These are phyloP conservation scores for Nitzschia sp. DNA, from an alignment of 108 stramenopile genomes.

Conservation along the genomic window DNA sequence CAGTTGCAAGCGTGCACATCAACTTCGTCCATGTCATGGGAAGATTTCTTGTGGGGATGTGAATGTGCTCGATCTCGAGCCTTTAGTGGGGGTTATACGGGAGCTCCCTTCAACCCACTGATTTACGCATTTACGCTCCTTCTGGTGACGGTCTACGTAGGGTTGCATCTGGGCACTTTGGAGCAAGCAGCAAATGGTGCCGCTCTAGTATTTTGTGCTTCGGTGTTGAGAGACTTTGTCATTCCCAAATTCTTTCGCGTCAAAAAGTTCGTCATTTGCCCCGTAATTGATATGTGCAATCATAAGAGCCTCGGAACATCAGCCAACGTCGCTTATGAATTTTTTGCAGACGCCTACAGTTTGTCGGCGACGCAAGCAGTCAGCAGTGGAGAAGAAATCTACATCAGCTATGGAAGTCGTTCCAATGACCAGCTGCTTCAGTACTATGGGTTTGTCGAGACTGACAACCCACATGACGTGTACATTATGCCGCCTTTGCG, in stretches of 20 bases:
- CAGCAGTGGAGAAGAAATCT: slow-evolving; percentile 51
- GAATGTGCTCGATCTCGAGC: slow-evolving; percentile 84
- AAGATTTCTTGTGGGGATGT: slow-evolving; percentile 84
- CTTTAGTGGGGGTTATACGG: slow-evolving; percentile 80
- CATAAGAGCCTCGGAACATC: slow-evolving; percentile 60
- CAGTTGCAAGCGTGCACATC: slow-evolving; percentile 8
- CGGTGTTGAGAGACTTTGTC: slow-evolving; percentile 82
- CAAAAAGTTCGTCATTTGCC: slow-evolving; percentile 86
- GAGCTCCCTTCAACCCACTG: slow-evolving; percentile 74
- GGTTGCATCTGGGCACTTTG: slow-evolving; percentile 66
- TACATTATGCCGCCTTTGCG: slow-evolving; percentile 89
- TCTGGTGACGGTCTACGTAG: slow-evolving; percentile 71
- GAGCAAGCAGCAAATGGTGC: slow-evolving; percentile 91
- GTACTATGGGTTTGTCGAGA: slow-evolving; percentile 94
- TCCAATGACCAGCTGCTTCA: slow-evolving; percentile 92
- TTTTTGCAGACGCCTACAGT: slow-evolving; percentile 84
- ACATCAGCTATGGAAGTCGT: slow-evolving; percentile 84
- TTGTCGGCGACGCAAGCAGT: slow-evolving; percentile 44
- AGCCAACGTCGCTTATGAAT: slow-evolving; percentile 87
- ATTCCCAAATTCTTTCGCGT: slow-evolving; percentile 73
- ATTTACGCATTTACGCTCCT: slow-evolving; percentile 72
- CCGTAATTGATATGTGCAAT: slow-evolving; percentile 89
- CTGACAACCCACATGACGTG: slow-evolving; percentile 78
- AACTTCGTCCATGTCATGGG: slow-evolving; percentile 42
- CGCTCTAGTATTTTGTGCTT: slow-evolving; percentile 78